Percentiles rank a stretch among this genome's conserved stretches.
These are phyloP conservation scores for Pelargonium australe DNA, from an alignment of 441 rosid genomes.

Conservation along the genomic window DNA sequence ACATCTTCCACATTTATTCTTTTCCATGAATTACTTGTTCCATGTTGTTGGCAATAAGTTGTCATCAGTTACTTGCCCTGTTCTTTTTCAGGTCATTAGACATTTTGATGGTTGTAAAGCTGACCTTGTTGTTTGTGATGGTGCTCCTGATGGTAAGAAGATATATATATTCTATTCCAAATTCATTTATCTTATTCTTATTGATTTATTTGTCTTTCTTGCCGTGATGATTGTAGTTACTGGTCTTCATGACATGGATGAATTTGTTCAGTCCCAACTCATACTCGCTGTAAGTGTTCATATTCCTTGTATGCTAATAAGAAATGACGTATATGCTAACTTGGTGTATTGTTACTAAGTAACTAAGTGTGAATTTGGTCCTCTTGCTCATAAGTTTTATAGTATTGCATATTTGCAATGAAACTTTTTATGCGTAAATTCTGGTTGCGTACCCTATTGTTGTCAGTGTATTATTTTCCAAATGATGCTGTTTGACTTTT, in stretches of 20 bases:
- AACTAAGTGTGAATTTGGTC: neutral
- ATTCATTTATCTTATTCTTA: neutral
- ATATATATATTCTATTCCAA: slow-evolving; percentile 7
- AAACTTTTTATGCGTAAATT: neutral
- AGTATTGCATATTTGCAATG: neutral
- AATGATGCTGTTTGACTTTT: slow-evolving; percentile 1
- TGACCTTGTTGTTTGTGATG: slow-evolving; percentile 95
- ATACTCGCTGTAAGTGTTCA: slow-evolving; percentile 77
- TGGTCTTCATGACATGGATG: slow-evolving; percentile 99
- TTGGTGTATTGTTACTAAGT: neutral
- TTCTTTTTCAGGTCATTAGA: slow-evolving; percentile 63
- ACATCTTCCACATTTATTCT: neutral
- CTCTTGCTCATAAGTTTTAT: neutral
- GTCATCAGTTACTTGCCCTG: neutral
- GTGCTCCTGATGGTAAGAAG: slow-evolving; percentile 93
- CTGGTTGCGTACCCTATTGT: neutral
- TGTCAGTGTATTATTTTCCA: neutral
- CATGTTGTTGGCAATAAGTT: neutral
- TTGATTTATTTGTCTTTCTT: neutral
- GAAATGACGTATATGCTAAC: neutral
- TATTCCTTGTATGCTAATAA: slow-evolving; percentile 1
- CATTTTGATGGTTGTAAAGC: slow-evolving; percentile 98
- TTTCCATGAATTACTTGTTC: neutral
- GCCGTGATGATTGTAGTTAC: slow-evolving; percentile 53
- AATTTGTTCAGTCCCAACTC: slow-evolving; percentile 94